These are phyloP conservation scores for Neonectria hederae DNA, from an alignment of 2,329 filamentous ascomycete genomes.

Conservation along the genomic window DNA sequence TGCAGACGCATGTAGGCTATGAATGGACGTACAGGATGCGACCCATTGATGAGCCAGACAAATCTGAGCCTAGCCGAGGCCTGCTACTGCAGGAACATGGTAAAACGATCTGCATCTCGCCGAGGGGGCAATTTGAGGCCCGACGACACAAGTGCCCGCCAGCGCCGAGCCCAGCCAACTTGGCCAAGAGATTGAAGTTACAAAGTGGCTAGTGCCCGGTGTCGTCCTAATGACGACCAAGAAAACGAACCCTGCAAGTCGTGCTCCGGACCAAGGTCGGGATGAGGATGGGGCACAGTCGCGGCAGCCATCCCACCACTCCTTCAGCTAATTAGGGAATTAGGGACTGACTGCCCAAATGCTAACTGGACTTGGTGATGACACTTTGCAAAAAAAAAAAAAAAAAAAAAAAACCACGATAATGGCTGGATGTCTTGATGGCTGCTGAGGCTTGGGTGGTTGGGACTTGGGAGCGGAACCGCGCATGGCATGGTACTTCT, in stretches of 20 bases:
- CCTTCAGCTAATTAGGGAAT: background rate
- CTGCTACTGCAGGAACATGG: conserved; percentile 42
- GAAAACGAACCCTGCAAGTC: background rate
- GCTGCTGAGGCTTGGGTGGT: background rate
- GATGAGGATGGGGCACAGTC: conserved; percentile 1
- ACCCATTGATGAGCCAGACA: conserved; percentile 21
- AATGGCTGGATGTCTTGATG: background rate
- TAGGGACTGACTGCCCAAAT: conserved; percentile 3
- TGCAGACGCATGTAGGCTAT: background rate
- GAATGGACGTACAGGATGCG: conserved; percentile 19
- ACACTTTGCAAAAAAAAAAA: conserved; percentile 15
- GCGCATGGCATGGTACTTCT: conserved; percentile 9
- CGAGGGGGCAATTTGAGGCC: conserved; percentile 11
- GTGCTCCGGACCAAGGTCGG: background rate
- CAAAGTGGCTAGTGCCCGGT: conserved; percentile 29
- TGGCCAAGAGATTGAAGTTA: conserved; percentile 7
- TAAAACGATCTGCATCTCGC: conserved; percentile 31
- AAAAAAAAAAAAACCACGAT: too few species aligned
- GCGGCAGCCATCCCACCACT: background rate
- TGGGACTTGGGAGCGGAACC: conserved; percentile 15
- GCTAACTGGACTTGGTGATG: background rate
- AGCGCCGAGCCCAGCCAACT: conserved; percentile 13
- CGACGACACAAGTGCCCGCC: conserved; percentile 28
- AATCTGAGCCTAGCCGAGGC: conserved; percentile 31
- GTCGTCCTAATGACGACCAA: background rate